These are phyloP conservation scores for Ophiostoma ulmi DNA, from an alignment of 2,329 filamentous ascomycete species.

Conservation along the genomic window DNA sequence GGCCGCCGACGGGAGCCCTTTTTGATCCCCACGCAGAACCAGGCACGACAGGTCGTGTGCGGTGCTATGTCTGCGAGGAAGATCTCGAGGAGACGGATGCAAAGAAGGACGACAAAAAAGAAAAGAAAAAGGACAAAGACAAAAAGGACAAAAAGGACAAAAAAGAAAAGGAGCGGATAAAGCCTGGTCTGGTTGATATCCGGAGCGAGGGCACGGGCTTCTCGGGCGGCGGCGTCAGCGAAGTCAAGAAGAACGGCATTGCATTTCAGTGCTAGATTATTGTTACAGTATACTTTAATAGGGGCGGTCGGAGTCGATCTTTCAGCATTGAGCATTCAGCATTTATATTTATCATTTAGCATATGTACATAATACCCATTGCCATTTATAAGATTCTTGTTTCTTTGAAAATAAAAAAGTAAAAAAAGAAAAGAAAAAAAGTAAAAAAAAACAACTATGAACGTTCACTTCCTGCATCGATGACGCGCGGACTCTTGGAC, in stretches of 20 bases:
- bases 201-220: slow-evolving; percentile 88
- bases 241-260: slow-evolving; percentile 72
- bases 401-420: too few relatives aligned
- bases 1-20: slow-evolving; percentile 38
- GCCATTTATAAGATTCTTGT: too few relatives aligned
- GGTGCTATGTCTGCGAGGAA: slow-evolving; percentile 83
- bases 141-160: slow-evolving; percentile 42
- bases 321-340: neutral
- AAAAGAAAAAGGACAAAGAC: slow-evolving; percentile 35
- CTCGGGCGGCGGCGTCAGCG: slow-evolving; percentile 76
- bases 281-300: neutral
- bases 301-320: neutral
- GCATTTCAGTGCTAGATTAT: slow-evolving; percentile 28
- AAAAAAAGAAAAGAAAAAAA: too few relatives aligned
- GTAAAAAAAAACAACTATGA: neutral
- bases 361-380: neutral
- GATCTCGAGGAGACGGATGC: slow-evolving; percentile 55
- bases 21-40: slow-evolving; percentile 54
- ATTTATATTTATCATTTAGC: neutral
- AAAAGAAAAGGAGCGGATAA: slow-evolving; percentile 42
- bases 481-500: slow-evolving; percentile 19
- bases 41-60: slow-evolving; percentile 40
- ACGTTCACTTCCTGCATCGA: neutral
- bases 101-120: slow-evolving; percentile 36
- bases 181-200: slow-evolving; percentile 70